Evolutionary conservation across 352 stramenopile genomes (phyloP).

Genomic region (Phytophthora syringae): DNA sequence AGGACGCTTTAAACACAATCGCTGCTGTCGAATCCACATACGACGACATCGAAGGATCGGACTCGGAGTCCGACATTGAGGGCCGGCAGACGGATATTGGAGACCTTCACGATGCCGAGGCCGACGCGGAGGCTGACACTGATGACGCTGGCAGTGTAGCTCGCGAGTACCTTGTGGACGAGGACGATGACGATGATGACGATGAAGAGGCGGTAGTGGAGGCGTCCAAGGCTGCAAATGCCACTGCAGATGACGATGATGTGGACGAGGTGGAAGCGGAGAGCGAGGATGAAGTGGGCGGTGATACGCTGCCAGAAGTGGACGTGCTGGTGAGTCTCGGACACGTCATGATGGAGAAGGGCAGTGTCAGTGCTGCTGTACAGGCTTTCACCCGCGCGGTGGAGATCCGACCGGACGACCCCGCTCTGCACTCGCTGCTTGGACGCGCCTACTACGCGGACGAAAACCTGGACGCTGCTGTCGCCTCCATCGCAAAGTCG

Average conservation of each 20-base stretch:
- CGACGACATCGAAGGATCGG: constrained; percentile 52
- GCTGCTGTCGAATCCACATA: constrained; percentile 61
- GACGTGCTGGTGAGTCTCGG: constrained; percentile 85
- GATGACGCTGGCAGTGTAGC: constrained; percentile 31
- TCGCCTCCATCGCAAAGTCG: constrained; percentile 66
- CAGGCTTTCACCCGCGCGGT: constrained; percentile 85
- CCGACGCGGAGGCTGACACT: constrained; percentile 23
- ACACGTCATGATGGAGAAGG: constrained; percentile 85
- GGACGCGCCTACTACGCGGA: constrained; percentile 86
- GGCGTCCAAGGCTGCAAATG: constrained; percentile 27
- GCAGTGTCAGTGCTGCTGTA: constrained; percentile 73
- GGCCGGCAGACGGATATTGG: constrained; percentile 50
- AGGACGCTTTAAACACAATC: constrained; percentile 58
- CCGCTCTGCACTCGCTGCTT: constrained; percentile 79
- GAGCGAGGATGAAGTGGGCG: constrained; percentile 66
- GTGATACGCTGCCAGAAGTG: constrained; percentile 79
- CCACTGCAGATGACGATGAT: constrained; percentile 9
- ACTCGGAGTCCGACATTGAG: constrained; percentile 54
- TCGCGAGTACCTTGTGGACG: constrained; percentile 45
- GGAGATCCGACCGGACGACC: constrained; percentile 80
- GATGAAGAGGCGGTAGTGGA: constrained; percentile 40
- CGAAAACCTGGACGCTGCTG: constrained; percentile 82
- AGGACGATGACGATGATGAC: constrained; percentile 44
- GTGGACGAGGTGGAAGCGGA: constrained; percentile 33
- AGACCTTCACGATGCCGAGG: constrained; percentile 57